Conservation (phyloP, 192 early-diverging fungal species). For the Coemansia sp. region DNA sequence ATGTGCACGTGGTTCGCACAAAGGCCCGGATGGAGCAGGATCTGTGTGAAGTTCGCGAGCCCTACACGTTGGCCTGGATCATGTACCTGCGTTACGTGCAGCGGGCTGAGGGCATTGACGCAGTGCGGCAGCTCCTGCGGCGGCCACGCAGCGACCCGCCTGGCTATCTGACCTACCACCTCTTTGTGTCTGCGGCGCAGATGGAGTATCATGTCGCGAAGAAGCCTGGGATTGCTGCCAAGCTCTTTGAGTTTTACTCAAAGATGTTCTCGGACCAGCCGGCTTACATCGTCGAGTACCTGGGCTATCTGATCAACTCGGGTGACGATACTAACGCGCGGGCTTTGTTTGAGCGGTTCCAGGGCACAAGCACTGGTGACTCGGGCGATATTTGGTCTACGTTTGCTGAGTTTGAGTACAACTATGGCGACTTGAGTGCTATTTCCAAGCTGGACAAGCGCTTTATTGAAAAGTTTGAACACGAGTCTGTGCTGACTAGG, state of each 20-base stretch:
- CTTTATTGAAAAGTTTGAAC: slow-evolving; percentile 67
- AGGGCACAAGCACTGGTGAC: slow-evolving; percentile 65
- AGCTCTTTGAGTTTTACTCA: slow-evolving; percentile 86
- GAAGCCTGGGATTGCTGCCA: slow-evolving; percentile 76
- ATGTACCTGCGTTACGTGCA: slow-evolving; percentile 82
- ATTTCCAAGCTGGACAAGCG: slow-evolving; percentile 78
- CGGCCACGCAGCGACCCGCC: slow-evolving; percentile 68
- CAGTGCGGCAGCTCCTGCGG: slow-evolving; percentile 71
- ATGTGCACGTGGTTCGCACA: slow-evolving; percentile 43
- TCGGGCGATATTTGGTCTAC: slow-evolving; percentile 77
- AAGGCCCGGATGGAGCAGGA: slow-evolving; percentile 42
- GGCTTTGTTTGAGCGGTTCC: slow-evolving; percentile 88
- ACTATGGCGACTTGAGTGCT: slow-evolving; percentile 79
- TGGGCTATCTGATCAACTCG: slow-evolving; percentile 82
- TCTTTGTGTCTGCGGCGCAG: slow-evolving; percentile 84
- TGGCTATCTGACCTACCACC: slow-evolving; percentile 72
- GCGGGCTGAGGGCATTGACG: slow-evolving; percentile 73
- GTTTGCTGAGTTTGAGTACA: slow-evolving; percentile 81
- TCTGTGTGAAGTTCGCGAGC: slow-evolving; percentile 48
- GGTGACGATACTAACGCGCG: slow-evolving; percentile 92
- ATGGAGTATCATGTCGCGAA: slow-evolving; percentile 94
- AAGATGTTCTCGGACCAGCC: slow-evolving; percentile 75
- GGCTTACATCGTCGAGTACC: slow-evolving; percentile 75
- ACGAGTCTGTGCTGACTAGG: slow-evolving; percentile 59
- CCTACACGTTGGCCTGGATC: slow-evolving; percentile 75